Base-by-base conservation (phyloP, 495 filamentous ascomycete species). In the Podospora tetraspora region DNA sequence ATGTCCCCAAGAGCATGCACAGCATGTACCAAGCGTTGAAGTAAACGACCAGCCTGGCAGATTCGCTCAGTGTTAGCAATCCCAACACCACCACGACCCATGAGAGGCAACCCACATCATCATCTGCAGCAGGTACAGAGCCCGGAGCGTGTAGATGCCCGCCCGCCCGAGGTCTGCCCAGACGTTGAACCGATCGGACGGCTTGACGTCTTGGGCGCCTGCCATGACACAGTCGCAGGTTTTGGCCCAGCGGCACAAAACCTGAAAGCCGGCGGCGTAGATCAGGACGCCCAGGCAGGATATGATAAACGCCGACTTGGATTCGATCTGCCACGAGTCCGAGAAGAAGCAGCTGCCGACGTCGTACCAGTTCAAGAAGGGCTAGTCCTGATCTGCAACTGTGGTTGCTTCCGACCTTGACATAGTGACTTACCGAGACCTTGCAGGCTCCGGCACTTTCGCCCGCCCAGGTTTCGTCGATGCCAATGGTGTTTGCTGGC, bases 91-190 rank as follows among this genome's bases (percentile, higher is more conserved):
- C 9, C 3, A 6, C 8, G 7, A 63, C n/a, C 3, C n/a, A 21
- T 19, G 32, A 0, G 32, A 29, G 3, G 22, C 1, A 37, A 52
- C 84, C n/a, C 85, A 77, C 61, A 91, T 71, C 85, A 91, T 90
- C 64, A 91, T 74, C 69, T 90, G 82, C 71, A 91, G 91, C 23
- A 87, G 87, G 6, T 87, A 82, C 0, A 83, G 84, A 70, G 90
- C 89, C 68, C 90, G 88, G 27, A 86, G 12, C 79, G 84, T 86
- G 71, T 89, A 85, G 24, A 92, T 64, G 30, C 81, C 27, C 0
- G 88, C 84, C 4, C 90, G 85, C 16, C 89, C 70, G 3, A 77
- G 66, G 70, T 91, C 89, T 72, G 89, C 84, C 32, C 79, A 66
- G 5, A 83, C 27, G 5, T 72, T 80, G 0, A 83, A 86, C 5